Evolutionary conservation across 1,284 basidiomycete genomes (phyloP).

Genomic region (Meira miltonrushii): DNA sequence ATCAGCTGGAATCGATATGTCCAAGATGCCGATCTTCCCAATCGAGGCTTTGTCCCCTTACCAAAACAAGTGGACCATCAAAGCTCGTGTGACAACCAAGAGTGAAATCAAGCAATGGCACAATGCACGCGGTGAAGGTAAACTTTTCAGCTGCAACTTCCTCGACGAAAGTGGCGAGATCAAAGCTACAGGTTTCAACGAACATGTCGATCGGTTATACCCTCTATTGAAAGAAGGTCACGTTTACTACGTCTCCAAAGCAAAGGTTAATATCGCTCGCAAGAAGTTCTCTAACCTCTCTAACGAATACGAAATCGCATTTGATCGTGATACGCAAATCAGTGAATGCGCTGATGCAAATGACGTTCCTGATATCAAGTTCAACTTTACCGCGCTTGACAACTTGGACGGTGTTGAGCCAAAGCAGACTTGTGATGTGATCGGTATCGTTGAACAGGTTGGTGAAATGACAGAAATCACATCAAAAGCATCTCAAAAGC

Average conservation of each 20-base stretch:
- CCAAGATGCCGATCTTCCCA: slow-evolving; percentile 62
- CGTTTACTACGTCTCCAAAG: slow-evolving; percentile 86
- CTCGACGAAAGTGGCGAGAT: slow-evolving; percentile 76
- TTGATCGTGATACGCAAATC: slow-evolving; percentile 62
- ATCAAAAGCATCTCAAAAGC: slow-evolving; percentile 48
- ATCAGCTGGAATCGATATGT: slow-evolving; percentile 11
- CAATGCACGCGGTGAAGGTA: slow-evolving; percentile 86
- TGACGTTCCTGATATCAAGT: slow-evolving; percentile 52
- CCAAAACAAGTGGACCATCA: slow-evolving; percentile 94
- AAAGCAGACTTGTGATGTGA: slow-evolving; percentile 53
- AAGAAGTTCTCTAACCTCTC: slow-evolving; percentile 88
- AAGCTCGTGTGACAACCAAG: slow-evolving; percentile 85
- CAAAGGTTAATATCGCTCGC: slow-evolving; percentile 87
- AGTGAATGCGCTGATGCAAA: slow-evolving; percentile 45
- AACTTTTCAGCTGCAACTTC: slow-evolving; percentile 84
- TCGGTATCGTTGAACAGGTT: slow-evolving; percentile 43
- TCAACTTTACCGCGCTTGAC: slow-evolving; percentile 48
- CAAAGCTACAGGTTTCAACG: slow-evolving; percentile 75
- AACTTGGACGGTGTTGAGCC: slow-evolving; percentile 47
- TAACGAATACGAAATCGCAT: slow-evolving; percentile 89
- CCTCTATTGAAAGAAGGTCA: slow-evolving; percentile 82
- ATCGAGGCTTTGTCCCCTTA: slow-evolving; percentile 95
- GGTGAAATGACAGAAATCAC: slow-evolving; percentile 47
- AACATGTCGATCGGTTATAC: slow-evolving; percentile 76
- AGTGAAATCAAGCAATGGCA: slow-evolving; percentile 84